Evolutionary conservation across 495 filamentous ascomycete species (phyloP), one percentile per base, ranked within the genome.

Genomic region (Xylaria sp.): DNA sequence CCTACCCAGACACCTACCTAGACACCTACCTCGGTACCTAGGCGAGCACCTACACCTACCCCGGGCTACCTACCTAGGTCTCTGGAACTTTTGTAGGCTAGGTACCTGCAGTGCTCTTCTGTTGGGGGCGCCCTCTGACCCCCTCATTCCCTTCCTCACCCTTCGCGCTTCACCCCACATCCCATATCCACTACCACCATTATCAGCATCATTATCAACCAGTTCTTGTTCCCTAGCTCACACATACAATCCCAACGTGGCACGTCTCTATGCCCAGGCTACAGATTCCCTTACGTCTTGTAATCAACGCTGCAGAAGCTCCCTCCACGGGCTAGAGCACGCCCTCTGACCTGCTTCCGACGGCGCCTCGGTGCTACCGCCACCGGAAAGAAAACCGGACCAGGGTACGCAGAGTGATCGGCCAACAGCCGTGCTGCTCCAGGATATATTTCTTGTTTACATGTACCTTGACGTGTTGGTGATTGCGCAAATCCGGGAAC

Each of bases 341-440:
- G 26, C 44, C 29, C 40, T 44, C 44, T 55, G 31, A 41, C 33
- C 58, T 35, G 68, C 58, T 53, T 70, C 68, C 59, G 46, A 70
- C 68, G 58, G 46, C 46, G 68, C 58, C 57, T 50, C 58, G 31
- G n/a, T 62, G 46, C 68, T 46, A 69, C 67, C 57, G 24, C 57
- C 52, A 50, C 44, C 59, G 57, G 44, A 70, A 63, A 40, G 57
- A 33, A 70, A 63, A 40, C 68, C 37, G 61, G 48, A 63, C 68
- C 17, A 24, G 58, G 46, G 58, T 57, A 35, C 58, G 55, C 19
- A 58, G 11, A n/a, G 37, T 59, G 5, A 26, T 44, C 24, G 52
- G 58, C 65, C 66, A 59, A 44, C 66, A 46, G 66, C 37, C 14
- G 52, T 48, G 17, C 55, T 48, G 17, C 53, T 61, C 66, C 19